phyloP scores from a whole-genome alignment of 2,329 filamentous ascomycete genomes.

The Trematosphaeria pertusa region DNA sequence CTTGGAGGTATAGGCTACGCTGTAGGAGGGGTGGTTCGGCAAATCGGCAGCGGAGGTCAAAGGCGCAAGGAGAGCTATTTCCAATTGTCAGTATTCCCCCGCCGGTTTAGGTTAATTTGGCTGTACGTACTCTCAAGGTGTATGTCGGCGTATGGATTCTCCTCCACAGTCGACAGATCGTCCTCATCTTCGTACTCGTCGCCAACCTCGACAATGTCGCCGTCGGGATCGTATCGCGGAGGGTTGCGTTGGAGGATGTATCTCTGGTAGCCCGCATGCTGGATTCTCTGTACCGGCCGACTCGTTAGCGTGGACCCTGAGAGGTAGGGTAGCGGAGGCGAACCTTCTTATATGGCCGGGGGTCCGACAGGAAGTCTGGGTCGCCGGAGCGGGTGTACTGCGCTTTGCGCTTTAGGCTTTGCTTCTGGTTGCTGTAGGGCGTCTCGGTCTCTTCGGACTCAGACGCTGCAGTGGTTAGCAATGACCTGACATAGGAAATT shows the following conservation, averaged over 20 bases:
- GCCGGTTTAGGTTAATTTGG: neutral
- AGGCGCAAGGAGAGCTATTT: constrained; percentile 73
- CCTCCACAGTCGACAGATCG: constrained; percentile 66
- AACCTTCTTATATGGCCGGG: constrained; percentile 75
- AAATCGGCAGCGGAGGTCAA: constrained; percentile 78
- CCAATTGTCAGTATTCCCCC: constrained; percentile 34
- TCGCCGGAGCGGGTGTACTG: constrained; percentile 74
- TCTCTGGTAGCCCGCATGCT: constrained; percentile 75
- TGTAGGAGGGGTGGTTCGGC: constrained; percentile 75
- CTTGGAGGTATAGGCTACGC: constrained; percentile 75
- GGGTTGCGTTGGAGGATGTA: constrained; percentile 78
- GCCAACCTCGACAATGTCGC: constrained; percentile 76
- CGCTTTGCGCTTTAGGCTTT: constrained; percentile 79
- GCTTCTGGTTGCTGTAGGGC: constrained; percentile 74
- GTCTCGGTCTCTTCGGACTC: constrained; percentile 78
- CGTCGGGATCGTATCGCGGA: constrained; percentile 76
- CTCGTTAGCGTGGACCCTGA: constrained; percentile 19
- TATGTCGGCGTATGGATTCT: constrained; percentile 77
- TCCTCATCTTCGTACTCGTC: constrained; percentile 72
- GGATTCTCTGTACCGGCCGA: constrained; percentile 63
- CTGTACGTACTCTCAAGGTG: constrained; percentile 69
- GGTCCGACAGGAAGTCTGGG: constrained; percentile 65
- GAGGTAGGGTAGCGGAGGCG: constrained; percentile 26
- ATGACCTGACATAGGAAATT: constrained; percentile 1
- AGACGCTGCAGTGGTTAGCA: constrained; percentile 63